Evolutionary conservation across 1,139 yeast species (phyloP).

Genomic region (Yamadazyma conglobata): DNA sequence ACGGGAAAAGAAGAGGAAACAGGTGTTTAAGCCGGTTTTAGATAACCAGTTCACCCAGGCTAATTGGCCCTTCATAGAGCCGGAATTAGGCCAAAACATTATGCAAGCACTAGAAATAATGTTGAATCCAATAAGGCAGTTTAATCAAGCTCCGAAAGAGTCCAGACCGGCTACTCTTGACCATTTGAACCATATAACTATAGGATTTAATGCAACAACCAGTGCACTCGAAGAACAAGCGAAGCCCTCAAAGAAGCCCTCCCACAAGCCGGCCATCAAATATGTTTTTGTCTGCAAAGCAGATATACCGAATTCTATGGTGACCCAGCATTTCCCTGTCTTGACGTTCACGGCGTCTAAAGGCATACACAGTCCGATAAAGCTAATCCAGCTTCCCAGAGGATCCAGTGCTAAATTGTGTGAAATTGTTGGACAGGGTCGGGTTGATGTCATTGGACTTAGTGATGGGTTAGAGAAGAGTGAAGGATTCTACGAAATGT

Average conservation of each 20-base stretch:
- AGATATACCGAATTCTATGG: conserved; percentile 47
- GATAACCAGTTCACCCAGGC: conserved; percentile 57
- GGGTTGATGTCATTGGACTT: conserved; percentile 30
- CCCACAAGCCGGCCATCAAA: conserved; percentile 18
- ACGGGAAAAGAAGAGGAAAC: conserved; percentile 42
- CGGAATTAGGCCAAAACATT: conserved; percentile 33
- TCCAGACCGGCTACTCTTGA: conserved; percentile 10
- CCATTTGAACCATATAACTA: conserved; percentile 18
- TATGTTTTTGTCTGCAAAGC: conserved; percentile 53
- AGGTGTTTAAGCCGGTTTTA: conserved; percentile 57
- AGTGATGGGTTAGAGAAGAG: conserved; percentile 22
- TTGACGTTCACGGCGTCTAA: conserved; percentile 45
- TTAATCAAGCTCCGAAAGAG: conserved; percentile 17
- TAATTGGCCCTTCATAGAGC: conserved; percentile 51
- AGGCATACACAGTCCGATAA: conserved; percentile 24
- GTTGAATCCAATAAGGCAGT: conserved; percentile 35
- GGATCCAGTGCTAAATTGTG: conserved; percentile 40
- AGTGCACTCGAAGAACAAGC: conserved; percentile 49
- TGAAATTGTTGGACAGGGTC: conserved; percentile 24
- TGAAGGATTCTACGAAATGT: conserved; percentile 25
- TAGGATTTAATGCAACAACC: conserved; percentile 58
- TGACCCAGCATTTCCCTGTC: conserved; percentile 52
- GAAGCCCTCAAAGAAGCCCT: conserved; percentile 5
- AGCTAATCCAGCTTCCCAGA: conserved; percentile 52
- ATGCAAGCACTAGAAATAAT: conserved; percentile 37